Percentiles rank a stretch among this genome's conserved stretches.
Conservation (phyloP, 2,329 filamentous ascomycete genomes). For the Capronia coronata region DNA sequence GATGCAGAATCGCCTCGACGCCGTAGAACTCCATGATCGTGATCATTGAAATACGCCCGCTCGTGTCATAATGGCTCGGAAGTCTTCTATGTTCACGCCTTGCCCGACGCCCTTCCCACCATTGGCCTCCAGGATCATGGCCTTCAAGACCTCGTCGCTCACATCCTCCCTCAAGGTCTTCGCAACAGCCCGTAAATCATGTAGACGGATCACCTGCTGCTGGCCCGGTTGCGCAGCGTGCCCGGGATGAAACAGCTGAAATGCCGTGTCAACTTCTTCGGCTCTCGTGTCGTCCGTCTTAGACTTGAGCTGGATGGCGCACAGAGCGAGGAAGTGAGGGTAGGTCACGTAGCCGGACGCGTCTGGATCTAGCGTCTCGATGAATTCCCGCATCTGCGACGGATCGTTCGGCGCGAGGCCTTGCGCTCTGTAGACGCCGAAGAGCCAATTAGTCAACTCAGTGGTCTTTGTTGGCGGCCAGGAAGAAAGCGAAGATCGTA, state of each 20-base stretch:
- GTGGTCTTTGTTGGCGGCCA: not conserved
- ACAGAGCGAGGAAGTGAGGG: conserved; percentile 76
- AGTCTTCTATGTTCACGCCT: conserved; percentile 72
- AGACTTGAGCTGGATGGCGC: conserved; percentile 73
- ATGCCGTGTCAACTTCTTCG: conserved; percentile 74
- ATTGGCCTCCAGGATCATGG: conserved; percentile 95
- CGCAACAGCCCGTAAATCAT: not conserved
- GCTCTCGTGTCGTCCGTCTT: conserved; percentile 43
- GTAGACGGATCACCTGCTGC: not conserved
- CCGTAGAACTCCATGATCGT: not conserved
- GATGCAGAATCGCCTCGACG: not conserved
- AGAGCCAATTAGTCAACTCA: not conserved
- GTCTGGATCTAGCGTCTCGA: conserved; percentile 76
- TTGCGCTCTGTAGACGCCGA: conserved; percentile 58
- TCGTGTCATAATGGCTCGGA: conserved; percentile 75
- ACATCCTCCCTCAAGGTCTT: conserved; percentile 72
- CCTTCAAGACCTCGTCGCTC: conserved; percentile 71
- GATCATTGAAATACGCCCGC: conserved; percentile 70
- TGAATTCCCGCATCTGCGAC: conserved; percentile 65
- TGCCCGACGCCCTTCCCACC: conserved; percentile 64
- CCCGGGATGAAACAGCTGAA: conserved; percentile 65
- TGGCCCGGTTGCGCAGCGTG: conserved; percentile 27
- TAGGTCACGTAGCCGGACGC: conserved; percentile 71
- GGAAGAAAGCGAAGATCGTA: not conserved
- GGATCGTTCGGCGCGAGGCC: conserved; percentile 61